phyloP scores from a whole-genome alignment of 495 filamentous ascomycete genomes.

The Umbilicaria muhlenbergii region DNA sequence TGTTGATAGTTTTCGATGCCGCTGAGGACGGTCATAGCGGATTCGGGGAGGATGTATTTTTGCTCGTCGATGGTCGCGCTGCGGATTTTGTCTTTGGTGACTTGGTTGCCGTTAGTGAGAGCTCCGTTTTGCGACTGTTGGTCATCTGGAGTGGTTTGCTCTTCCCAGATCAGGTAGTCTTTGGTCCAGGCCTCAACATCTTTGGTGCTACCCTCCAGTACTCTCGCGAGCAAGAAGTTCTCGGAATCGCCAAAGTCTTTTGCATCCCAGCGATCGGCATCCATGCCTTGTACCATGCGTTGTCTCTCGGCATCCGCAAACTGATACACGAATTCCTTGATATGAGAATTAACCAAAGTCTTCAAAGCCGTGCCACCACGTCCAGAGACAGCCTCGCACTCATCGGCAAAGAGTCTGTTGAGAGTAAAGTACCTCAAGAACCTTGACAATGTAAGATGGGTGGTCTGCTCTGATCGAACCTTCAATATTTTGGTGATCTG shows the following conservation, averaged over 20 bases:
- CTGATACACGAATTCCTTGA: constrained; percentile 68
- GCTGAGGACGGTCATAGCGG: constrained; percentile 59
- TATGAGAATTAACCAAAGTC: constrained; percentile 78
- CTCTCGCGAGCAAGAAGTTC: constrained; percentile 42
- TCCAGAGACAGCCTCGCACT: constrained; percentile 92
- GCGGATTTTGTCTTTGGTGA: constrained; percentile 46
- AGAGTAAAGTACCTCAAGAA: constrained; percentile 90
- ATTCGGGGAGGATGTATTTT: constrained; percentile 71
- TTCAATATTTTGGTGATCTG: constrained; percentile 85
- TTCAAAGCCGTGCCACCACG: constrained; percentile 72
- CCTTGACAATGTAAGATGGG: constrained; percentile 51
- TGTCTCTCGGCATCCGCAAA: constrained; percentile 67
- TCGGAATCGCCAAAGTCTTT: constrained; percentile 66
- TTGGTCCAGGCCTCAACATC: constrained; percentile 63
- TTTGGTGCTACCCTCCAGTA: constrained; percentile 64
- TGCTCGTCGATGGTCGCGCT: constrained; percentile 72
- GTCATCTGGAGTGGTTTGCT: constrained; percentile 15
- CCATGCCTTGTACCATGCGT: constrained; percentile 67
- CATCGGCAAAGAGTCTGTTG: constrained; percentile 86
- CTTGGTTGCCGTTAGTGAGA: constrained; percentile 32
- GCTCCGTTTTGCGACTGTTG: constrained; percentile 15
- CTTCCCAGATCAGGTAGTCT: constrained; percentile 54
- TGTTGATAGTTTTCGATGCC: constrained; percentile 72
- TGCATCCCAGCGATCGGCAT: constrained; percentile 79
- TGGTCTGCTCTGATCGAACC: constrained; percentile 75